Evolutionary conservation across 768 basidiomycete genomes (phyloP).

Genomic region (Boletus sp.): DNA sequence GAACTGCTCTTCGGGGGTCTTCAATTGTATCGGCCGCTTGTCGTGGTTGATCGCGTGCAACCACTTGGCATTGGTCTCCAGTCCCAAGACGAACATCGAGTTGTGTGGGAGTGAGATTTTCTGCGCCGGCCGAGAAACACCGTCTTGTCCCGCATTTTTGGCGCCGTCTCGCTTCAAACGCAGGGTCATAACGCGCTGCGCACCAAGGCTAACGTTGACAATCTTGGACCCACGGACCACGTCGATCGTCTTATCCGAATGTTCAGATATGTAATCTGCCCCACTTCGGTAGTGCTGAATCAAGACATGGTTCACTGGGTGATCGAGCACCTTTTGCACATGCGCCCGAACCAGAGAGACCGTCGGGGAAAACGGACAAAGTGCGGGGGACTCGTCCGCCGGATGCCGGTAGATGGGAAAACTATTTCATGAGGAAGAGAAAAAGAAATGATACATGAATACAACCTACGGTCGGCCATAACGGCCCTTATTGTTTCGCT

Average conservation of each 20-base stretch:
- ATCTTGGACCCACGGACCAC: constrained; percentile 69
- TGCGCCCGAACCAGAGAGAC: constrained; percentile 61
- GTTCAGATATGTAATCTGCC: constrained; percentile 80
- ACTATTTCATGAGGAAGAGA: constrained; percentile 31
- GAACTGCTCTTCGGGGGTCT: constrained; percentile 52
- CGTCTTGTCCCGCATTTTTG: constrained; percentile 14
- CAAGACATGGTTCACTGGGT: constrained; percentile 79
- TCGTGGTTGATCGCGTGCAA: constrained; percentile 75
- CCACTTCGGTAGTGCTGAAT: constrained; percentile 80
- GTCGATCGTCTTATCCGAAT: constrained; percentile 86
- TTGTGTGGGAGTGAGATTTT: constrained; percentile 75
- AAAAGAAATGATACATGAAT: not conserved
- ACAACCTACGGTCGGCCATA: constrained; percentile 7
- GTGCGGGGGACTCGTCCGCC: constrained; percentile 70
- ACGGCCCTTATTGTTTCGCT: constrained; percentile 14
- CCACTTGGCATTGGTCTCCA: constrained; percentile 70
- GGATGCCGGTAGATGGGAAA: constrained; percentile 83
- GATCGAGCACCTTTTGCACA: constrained; percentile 55
- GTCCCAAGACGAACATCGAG: constrained; percentile 79
- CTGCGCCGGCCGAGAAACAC: constrained; percentile 43
- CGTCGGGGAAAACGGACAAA: constrained; percentile 64
- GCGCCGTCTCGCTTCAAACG: constrained; percentile 54
- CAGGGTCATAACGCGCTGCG: constrained; percentile 74
- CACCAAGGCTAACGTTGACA: constrained; percentile 79
- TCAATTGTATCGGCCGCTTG: constrained; percentile 55